Evolutionary conservation across 2,329 filamentous ascomycete genomes (phyloP), one percentile per base, ranked within the genome.

Genomic region (Pseudocercospora crystallina): DNA sequence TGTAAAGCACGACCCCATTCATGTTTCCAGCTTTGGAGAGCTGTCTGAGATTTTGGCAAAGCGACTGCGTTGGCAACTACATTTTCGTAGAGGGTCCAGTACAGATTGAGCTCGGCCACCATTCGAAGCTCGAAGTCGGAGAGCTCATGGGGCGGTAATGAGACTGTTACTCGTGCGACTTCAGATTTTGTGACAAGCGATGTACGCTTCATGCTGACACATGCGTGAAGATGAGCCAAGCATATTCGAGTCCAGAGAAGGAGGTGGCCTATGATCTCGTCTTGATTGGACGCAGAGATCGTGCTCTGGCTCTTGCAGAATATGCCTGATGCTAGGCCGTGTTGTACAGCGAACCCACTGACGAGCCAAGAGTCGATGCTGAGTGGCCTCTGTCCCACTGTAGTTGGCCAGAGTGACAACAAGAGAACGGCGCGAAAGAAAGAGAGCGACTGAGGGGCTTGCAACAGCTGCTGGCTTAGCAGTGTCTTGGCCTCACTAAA

Each of bases 51-150:
- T 31, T 49, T 39, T 10, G 51, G 45, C n/a, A 53, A 45, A 34
- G 42, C 42, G 2, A 53, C 46, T 8, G 40, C 15, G 4, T 41
- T 75, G 3, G 53, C 54, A 13, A 62, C 67, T 29, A 65, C 68
- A 31, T 69, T 66, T 43, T 71, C 64, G 49, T 76, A 76, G 5
- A 76, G 70, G 14, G 70, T 69, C 73, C 73, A 76, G 49, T 76
- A 77, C 1, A 76, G 61, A 43, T 70, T 62, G 3, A 75, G 65
- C 51, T 77, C 74, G 2, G 72, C 73, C 5, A 74, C 70, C 73
- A 76, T 76, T 12, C 74, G 63, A n/a, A 66, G 61, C 54, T 76
- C 73, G 44, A 73, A 76, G 45, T 76, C 76, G 0, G 69, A 75
- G 9, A 65, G 63, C 49, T 69, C 65, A 36, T 72, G 69, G 4